Conservation (phyloP, 345 rosid species). For the Salix brachista region DNA sequence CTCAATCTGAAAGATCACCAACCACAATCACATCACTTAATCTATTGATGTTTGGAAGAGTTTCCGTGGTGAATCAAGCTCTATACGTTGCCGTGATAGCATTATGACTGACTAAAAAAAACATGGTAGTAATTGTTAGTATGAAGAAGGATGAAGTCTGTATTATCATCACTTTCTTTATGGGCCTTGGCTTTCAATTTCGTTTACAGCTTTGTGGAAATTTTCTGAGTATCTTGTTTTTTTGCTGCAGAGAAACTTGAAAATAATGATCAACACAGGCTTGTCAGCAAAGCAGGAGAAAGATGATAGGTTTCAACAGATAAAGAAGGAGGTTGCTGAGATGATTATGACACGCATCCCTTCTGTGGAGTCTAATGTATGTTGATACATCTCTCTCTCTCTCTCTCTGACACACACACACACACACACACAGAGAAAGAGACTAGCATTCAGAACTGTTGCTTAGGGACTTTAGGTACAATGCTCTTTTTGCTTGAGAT, state of each 20-base stretch:
- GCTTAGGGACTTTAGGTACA: neutral
- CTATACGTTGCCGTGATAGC: neutral
- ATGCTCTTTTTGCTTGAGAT: neutral
- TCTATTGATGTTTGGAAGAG: neutral
- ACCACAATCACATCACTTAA: neutral
- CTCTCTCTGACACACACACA: neutral
- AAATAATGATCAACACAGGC: constrained; percentile 64
- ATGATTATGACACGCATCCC: constrained; percentile 57
- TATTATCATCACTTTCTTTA: neutral
- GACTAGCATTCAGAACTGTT: neutral
- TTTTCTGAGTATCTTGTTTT: neutral
- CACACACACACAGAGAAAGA: neutral
- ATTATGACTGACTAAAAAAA: neutral
- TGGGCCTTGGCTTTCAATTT: neutral
- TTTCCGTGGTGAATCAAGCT: neutral
- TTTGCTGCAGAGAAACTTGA: constrained; percentile 74
- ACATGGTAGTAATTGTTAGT: neutral
- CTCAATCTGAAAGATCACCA: neutral
- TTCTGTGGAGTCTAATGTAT: constrained; percentile 61
- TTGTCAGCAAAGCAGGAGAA: constrained; percentile 75
- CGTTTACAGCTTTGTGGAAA: neutral
- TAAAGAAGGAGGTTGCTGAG: constrained; percentile 77
- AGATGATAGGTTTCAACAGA: constrained; percentile 69
- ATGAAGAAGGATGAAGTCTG: neutral
- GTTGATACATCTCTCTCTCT: constrained; percentile 2